These are phyloP conservation scores for Sugiyamaella grinbergsii DNA, from an alignment of 1,139 yeast genomes.

Conservation along the genomic window DNA sequence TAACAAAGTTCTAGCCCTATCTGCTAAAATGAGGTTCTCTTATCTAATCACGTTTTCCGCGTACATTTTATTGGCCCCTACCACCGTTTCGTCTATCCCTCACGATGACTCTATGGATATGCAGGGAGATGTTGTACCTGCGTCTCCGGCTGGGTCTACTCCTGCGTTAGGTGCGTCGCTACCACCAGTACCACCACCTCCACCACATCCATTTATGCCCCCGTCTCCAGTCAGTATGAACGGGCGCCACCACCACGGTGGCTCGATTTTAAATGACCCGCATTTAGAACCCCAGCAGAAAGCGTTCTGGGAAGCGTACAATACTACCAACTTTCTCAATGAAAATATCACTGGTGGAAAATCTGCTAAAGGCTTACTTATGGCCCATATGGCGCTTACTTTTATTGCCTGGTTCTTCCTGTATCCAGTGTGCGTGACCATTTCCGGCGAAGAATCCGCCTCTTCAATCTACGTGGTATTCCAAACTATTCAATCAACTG, in stretches of 20 bases:
- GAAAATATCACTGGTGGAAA: constrained; percentile 44
- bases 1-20: neutral
- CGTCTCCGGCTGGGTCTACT: neutral
- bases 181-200: neutral
- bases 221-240: constrained; percentile 42
- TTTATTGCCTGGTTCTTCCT: constrained; percentile 53
- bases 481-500: constrained; percentile 53
- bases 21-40: neutral
- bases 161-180: neutral
- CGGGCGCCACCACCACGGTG: constrained; percentile 57
- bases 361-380: constrained; percentile 55
- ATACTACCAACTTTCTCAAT: constrained; percentile 76
- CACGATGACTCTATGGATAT: constrained; percentile 4
- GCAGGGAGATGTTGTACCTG: constrained; percentile 11
- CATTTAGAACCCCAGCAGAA: constrained; percentile 70
- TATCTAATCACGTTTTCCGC: neutral
- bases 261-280: constrained; percentile 68
- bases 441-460: constrained; percentile 59
- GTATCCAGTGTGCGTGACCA: constrained; percentile 70
- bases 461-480: constrained; percentile 55
- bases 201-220: constrained; percentile 24
- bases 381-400: constrained; percentile 57
- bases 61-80: neutral
- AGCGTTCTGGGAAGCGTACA: constrained; percentile 75
- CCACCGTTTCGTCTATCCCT: neutral